Percentiles rank a stretch among this genome's conserved stretches.
Evolutionary conservation across 495 filamentous ascomycete species (phyloP).

Genomic region (Pseudoneurospora amorphoporcata): DNA sequence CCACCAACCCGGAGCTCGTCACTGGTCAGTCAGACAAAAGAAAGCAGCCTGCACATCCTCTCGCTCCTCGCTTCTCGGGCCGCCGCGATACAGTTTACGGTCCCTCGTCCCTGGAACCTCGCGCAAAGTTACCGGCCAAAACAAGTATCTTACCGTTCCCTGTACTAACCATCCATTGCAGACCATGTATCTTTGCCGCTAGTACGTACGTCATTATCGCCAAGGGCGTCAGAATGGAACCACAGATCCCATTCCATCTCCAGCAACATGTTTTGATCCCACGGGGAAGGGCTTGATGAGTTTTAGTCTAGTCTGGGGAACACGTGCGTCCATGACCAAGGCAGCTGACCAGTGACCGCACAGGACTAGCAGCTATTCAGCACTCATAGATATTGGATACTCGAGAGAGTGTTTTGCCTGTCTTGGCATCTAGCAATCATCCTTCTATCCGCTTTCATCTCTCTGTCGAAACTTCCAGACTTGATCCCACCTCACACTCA

Average conservation of each 20-base stretch:
- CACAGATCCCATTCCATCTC: neutral
- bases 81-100: neutral
- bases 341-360: neutral
- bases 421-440: neutral
- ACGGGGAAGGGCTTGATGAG: neutral
- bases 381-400: neutral
- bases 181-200: neutral
- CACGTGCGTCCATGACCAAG: neutral
- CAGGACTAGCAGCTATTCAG: neutral
- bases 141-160: neutral
- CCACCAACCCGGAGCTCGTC: neutral
- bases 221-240: neutral
- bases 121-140: neutral
- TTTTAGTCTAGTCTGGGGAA: neutral
- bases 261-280: neutral
- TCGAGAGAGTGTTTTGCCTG: neutral
- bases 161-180: neutral
- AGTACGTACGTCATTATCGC: neutral
- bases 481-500: neutral
- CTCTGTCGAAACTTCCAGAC: neutral
- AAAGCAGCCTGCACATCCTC: neutral
- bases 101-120: neutral
- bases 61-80: neutral
- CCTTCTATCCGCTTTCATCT: neutral
- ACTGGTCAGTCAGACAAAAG: neutral